Evolutionary conservation across 164 flowering plant species (phyloP), one percentile per base, ranked within the genome.

Genomic region (Tinospora cordifolia): DNA sequence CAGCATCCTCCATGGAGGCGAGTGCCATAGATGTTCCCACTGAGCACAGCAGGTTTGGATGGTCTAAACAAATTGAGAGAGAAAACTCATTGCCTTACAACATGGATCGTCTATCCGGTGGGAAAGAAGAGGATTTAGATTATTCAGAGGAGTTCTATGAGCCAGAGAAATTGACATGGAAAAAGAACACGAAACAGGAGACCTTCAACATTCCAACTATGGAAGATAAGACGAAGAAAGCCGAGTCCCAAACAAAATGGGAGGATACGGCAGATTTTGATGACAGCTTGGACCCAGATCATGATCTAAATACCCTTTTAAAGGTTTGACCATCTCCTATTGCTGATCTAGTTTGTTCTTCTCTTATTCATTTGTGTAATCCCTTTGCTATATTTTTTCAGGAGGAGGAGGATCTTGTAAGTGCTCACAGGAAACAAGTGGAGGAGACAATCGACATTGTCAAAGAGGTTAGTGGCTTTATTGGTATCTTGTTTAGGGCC

Each of bases 391-490:
- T 2, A 24, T 75, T 60, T n/a, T 81, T 41, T 57, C 69, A 88
- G 92, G 92, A 88, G 76, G 94, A 90, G 79, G 91, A 87, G 69
- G 87, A 86, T 76, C 88, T 90, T 78, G 89, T 90, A 25, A 77
- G 69, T 83, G 91, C 91, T 67, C 91, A 90, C 58, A 69, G 90
- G 19, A 84, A 72, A 77, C 86, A 79, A 76, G 93, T 90, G 66
- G 96, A 88, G 78, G 89, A 86, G 63, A 88, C 93, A 3, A 85
- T 90, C 27, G 84, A 86, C 71, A 87, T 87, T 68, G 90, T 90
- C 60, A 77, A 81, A 65, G 93, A 87, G 93, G 96, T 90, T 4
- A 47, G 83, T 72, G 57, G 49, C 8, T 36, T 8, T n/a, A n/a
- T 40, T 51, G 58, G 22, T 59, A 6, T 26, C 36, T 36, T 24